phyloP scores from a whole-genome alignment of 352 stramenopile genomes.

The Pythium pyrilobum region DNA sequence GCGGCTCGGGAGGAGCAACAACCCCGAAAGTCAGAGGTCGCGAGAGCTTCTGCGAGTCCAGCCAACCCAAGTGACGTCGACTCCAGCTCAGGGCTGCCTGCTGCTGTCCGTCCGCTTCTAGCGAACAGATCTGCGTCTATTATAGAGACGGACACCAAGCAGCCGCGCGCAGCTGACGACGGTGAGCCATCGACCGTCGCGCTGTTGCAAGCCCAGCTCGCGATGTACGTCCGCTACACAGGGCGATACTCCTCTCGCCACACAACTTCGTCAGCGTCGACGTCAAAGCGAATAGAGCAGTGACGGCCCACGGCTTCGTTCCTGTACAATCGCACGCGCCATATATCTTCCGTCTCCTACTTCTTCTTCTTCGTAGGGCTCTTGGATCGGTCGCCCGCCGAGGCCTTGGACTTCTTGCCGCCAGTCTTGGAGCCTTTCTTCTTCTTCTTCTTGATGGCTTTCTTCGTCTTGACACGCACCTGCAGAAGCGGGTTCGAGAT shows the following conservation, averaged over 20 bases:
- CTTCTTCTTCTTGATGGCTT: constrained; percentile 43
- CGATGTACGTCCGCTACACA: constrained; percentile 25
- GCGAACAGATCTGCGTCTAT: no score
- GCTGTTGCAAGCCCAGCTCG: constrained; percentile 18
- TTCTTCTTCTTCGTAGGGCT: constrained; percentile 18
- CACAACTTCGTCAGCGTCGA: no score
- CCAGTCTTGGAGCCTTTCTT: constrained; percentile 31
- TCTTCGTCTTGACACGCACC: constrained; percentile 28
- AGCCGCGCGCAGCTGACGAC: no score
- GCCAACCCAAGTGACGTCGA: no score
- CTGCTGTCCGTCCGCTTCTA: neutral
- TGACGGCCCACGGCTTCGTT: no score
- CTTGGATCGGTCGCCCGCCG: constrained; percentile 4
- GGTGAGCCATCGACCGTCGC: neutral
- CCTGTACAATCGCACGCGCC: no score
- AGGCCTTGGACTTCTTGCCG: constrained; percentile 30
- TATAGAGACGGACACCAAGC: no score
- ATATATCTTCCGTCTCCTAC: constrained; percentile 2
- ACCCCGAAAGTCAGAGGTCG: neutral
- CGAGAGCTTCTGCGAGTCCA: no score
- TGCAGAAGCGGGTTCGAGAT: constrained; percentile 37
- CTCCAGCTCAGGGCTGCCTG: no score
- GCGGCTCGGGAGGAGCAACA: no score
- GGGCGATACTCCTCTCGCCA: constrained; percentile 7
- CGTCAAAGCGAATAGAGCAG: no score